A percentile compares a stretch with the other conserved stretches of the same genome.
phyloP scores from a whole-genome alignment of 768 basidiomycete species.

The Termitomyces sp. region DNA sequence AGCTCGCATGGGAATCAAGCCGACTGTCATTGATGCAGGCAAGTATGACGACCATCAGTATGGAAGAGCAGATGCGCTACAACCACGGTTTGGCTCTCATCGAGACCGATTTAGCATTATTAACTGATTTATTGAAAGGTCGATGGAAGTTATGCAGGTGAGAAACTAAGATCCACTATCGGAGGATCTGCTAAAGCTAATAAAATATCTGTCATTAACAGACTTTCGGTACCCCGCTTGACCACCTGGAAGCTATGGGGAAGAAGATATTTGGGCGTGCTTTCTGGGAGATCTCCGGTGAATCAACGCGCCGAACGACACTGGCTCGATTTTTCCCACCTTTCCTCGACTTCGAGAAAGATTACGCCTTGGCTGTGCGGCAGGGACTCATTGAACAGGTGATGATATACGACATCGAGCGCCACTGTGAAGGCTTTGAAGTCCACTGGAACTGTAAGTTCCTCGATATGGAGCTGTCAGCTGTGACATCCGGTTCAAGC shows the following conservation, averaged over 20 bases:
- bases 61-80: constrained; percentile 14
- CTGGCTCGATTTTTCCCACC: constrained; percentile 14
- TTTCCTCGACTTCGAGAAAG: constrained; percentile 15
- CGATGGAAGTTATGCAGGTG: constrained; percentile 16
- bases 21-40: constrained; percentile 11
- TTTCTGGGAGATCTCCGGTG: constrained; percentile 14
- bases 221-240: constrained; percentile 11
- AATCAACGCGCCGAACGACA: constrained; percentile 9
- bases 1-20: constrained; percentile 11
- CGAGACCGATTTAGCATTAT: not conserved
- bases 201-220: not conserved
- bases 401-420: constrained; percentile 13
- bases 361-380: constrained; percentile 14
- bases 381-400: constrained; percentile 17
- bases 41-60: constrained; percentile 14
- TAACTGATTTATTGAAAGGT: not conserved
- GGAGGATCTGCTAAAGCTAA: not conserved
- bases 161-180: not conserved
- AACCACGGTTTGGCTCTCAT: constrained; percentile 6
- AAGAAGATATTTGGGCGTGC: constrained; percentile 15
- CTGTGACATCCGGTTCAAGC: not conserved
- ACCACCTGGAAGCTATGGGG: constrained; percentile 10
- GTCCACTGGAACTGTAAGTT: constrained; percentile 15
- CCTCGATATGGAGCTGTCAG: constrained; percentile 9
- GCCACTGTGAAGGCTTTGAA: constrained; percentile 12